Evolutionary conservation across 805 yeast species (phyloP), one percentile per base, ranked within the genome.

Genomic region (Suhomyces sp.): DNA sequence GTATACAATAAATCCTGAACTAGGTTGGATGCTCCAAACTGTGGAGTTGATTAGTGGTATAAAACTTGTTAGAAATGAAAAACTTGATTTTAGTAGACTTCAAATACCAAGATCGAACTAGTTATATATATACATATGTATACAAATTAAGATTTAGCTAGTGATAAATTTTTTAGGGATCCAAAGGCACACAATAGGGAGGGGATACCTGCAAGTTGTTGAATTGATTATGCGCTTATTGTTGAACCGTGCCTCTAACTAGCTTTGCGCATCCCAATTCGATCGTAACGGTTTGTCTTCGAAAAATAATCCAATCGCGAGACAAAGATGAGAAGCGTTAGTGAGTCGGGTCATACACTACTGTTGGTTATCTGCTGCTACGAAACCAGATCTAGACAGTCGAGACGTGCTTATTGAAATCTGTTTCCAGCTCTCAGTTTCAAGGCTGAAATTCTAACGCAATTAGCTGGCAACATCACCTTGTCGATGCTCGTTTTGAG

Each of bases 181-280:
- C 46, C 31, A 2, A 9, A 43, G 46, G 6, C 22, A 24, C 15
- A 43, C 46, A 43, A 43, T 43, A 9, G 22, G 22, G 27, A 24
- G 46, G 46, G 37, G 41, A 37, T 19, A 37, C 41, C 41, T 37
- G 41, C 41, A 37, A 19, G 41, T 9, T n/a, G 41, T 37, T 37
- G 21, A 19, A 37, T 37, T 17, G 41, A 37, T 37, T 37, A 37
- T 37, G 41, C 22, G 22, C 22, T 6, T 3, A 19, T 17, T 19
- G 21, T 17, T 6, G 22, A 10, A 19, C 41, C 41, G 41, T 19
- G 41, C 41, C 41, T 17, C 41, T 19, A 37, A 17, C 41, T 4
- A 9, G 20, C 13, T 9, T 37, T 37, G 41, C 41, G 41, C 41
- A 17, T 37, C 41, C 41, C 21, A 37, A 17, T 37, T 17, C 20